A percentile compares a stretch with the other conserved stretches of the same genome.
These are phyloP conservation scores for Malus domestica DNA, from an alignment of 306 rosid species.

Conservation along the genomic window DNA sequence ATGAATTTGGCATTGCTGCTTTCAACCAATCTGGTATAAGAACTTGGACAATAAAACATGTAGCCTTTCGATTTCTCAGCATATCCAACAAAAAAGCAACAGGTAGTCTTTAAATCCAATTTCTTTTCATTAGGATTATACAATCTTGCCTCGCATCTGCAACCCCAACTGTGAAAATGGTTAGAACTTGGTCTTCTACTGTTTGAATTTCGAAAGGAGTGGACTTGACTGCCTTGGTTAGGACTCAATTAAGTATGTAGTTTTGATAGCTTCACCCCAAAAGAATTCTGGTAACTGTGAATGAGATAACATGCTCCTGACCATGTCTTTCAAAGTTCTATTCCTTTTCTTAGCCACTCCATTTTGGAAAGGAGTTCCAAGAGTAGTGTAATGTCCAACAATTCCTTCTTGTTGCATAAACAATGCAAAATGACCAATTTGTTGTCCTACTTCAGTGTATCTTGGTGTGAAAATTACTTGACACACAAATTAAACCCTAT, in stretches of 20 bases:
- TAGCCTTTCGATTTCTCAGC: too few species aligned
- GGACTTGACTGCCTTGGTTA: background rate
- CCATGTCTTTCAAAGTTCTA: background rate
- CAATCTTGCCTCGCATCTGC: too few species aligned
- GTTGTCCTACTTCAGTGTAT: background rate
- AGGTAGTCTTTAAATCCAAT: too few species aligned
- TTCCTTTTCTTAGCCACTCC: background rate
- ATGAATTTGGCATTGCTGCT: background rate
- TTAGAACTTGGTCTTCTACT: too few species aligned
- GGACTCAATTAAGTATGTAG: background rate
- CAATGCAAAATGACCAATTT: background rate
- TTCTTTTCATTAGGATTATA: too few species aligned
- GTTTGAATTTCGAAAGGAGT: too few species aligned
- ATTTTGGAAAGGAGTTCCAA: background rate
- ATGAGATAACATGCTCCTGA: background rate
- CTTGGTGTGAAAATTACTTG: too few species aligned
- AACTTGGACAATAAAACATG: too few species aligned
- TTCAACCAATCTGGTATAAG: background rate
- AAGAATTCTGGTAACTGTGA: background rate
- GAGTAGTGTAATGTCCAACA: background rate
- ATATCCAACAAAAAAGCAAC: too few species aligned
- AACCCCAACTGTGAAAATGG: too few species aligned
- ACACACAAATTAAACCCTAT: too few species aligned
- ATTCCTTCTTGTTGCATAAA: too few species aligned
- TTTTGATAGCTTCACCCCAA: background rate